Base-by-base conservation (phyloP, 2,329 filamentous ascomycete genomes). In the Pezicula radicicola region DNA sequence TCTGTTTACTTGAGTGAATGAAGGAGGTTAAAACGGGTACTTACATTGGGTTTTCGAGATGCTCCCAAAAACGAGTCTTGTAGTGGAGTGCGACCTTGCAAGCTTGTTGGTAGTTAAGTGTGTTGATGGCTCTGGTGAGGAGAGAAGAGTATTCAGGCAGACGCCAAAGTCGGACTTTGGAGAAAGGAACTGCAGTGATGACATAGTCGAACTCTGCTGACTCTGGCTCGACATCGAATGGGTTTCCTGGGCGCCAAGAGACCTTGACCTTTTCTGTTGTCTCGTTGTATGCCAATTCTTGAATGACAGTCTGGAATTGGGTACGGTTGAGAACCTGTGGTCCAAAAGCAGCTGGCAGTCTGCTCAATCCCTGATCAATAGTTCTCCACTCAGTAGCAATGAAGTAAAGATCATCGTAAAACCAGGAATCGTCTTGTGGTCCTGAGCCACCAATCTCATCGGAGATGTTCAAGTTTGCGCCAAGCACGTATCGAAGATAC, bases 401-500 rank as follows among this genome's bases (percentile, higher is more conserved):
- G 48, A 62, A 62, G 46, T 62, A 60, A n/a, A 52, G 48, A 50
- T 49, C 53, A 13, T 62, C 60, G 41, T 60, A 62, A 16, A 59
- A 54, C 58, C 58, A 62, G 12, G 36, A 88, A n/a, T 71, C 73
- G 81, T 80, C 9, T 16, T 27, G 21, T 13, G 42, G 42, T 12
- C 42, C 42, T 2, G 42, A 28, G 4, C 42, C 41, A 35, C 54
- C 43, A 35, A 58, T 48, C 37, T 52, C 28, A 19, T 55, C 51
- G 1, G 50, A 57, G 75, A 81, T 52, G 87, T 68, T 3, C 83
- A 83, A 39, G 80, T 85, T 53, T 81, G 78, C 57, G 77, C 78
- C 45, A 87, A 78, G 68, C 87, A 87, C 57, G 72, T 71, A 88
- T 86, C 47, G 87, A 74, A 65, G 87, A 86, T 65, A 89, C 86